Evolutionary conservation across 129 eudicot species (phyloP).

Genomic region (Helianthus tuberosus): DNA sequence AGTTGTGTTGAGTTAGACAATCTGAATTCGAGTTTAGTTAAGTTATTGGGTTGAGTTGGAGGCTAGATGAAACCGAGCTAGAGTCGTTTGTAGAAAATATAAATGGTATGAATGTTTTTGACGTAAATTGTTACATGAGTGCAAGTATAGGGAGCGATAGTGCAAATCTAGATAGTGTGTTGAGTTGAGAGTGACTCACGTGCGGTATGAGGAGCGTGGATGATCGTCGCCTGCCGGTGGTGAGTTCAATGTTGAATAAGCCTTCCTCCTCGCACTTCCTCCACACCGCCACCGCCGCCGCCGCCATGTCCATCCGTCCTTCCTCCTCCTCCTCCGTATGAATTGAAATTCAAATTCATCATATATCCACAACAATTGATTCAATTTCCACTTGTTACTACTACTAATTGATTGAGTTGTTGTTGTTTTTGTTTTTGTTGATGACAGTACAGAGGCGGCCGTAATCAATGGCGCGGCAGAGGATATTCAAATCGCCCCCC

Average conservation of each 20-base stretch:
- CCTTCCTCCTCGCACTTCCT: constrained; percentile 34
- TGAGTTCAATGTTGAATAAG: constrained; percentile 32
- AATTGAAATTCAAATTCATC: too few relatives aligned
- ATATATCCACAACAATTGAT: too few relatives aligned
- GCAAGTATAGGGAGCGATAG: too few relatives aligned
- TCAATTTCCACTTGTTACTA: neutral
- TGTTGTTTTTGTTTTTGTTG: neutral
- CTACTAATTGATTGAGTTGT: neutral
- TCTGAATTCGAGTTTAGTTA: too few relatives aligned
- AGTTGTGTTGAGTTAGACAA: too few relatives aligned
- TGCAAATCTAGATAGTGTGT: too few relatives aligned
- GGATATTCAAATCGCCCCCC: constrained; percentile 44
- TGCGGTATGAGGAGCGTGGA: constrained; percentile 18
- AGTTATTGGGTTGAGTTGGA: too few relatives aligned
- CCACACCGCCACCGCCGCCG: constrained; percentile 36
- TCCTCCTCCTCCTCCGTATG: neutral
- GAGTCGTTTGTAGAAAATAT: neutral
- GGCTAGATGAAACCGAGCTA: too few relatives aligned
- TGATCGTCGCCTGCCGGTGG: constrained; percentile 19
- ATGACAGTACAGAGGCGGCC: constrained; percentile 58
- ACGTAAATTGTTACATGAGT: too few relatives aligned
- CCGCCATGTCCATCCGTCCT: constrained; percentile 57
- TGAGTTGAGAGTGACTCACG: too few relatives aligned
- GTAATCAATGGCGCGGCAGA: constrained; percentile 50
- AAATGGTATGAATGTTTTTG: too few relatives aligned